These are phyloP conservation scores for Coniochaeta ligniaria DNA, from an alignment of 2,329 filamentous ascomycete species.

Conservation along the genomic window DNA sequence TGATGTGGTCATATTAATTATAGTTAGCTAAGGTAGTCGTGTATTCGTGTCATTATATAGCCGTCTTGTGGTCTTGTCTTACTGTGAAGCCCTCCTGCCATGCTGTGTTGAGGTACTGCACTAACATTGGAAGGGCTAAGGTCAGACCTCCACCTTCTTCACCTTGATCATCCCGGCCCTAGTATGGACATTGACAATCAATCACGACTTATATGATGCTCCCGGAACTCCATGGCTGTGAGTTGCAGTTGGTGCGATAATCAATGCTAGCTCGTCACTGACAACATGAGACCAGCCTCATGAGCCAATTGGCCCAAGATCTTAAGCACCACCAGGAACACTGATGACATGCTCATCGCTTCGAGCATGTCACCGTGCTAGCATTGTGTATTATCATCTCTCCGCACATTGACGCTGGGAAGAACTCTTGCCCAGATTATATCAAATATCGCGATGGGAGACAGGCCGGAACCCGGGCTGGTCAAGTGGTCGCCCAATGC, in stretches of 20 bases:
- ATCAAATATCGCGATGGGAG: conserved; percentile 29
- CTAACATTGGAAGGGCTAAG: no score
- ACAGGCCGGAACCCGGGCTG: conserved; percentile 54
- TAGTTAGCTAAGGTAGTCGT: no score
- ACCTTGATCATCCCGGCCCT: neutral
- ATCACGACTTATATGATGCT: neutral
- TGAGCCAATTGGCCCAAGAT: neutral
- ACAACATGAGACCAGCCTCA: neutral
- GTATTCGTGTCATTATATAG: no score
- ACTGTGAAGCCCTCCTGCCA: no score
- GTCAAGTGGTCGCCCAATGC: conserved; percentile 61
- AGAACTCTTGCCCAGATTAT: neutral
- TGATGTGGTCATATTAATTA: no score
- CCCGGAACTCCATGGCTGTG: neutral
- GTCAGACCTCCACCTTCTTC: neutral
- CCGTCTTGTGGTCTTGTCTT: no score
- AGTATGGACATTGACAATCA: neutral
- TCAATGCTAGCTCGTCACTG: neutral
- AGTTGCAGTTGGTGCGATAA: neutral
- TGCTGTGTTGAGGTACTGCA: no score
- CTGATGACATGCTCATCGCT: neutral
- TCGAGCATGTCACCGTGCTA: neutral
- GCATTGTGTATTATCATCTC: neutral
- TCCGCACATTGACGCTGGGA: conserved; percentile 3
- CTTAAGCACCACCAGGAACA: neutral